These are phyloP conservation scores for Globisporangium nodosum DNA, from an alignment of 352 stramenopile species.

Conservation along the genomic window DNA sequence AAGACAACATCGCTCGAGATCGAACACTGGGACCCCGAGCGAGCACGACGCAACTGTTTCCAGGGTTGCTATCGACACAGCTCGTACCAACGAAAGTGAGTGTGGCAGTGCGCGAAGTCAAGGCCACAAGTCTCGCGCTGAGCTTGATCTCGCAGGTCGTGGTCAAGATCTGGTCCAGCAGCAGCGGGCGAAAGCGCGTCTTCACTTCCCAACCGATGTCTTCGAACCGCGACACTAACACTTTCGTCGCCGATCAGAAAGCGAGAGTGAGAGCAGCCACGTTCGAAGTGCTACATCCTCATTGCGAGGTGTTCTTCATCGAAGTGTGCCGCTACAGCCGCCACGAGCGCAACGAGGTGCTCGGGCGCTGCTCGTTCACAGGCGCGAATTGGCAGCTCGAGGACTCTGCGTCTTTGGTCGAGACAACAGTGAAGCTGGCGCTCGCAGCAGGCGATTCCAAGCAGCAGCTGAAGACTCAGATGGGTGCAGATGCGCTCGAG, in stretches of 20 bases:
- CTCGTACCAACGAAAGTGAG: not conserved
- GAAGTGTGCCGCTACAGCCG: constrained; percentile 12
- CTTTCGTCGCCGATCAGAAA: not conserved
- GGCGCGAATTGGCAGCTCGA: not conserved
- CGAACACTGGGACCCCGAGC: not conserved
- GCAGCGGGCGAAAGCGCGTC: not conserved
- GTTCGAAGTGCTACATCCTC: not conserved
- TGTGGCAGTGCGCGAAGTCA: not conserved
- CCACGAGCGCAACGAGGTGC: constrained; percentile 4
- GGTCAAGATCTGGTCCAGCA: constrained; percentile 12
- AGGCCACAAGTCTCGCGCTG: not conserved
- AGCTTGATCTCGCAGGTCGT: not conserved
- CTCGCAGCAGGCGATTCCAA: not conserved
- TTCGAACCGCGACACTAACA: not conserved
- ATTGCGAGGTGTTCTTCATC: constrained; percentile 10
- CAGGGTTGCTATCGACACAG: not conserved
- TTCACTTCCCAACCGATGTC: not conserved
- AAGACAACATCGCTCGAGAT: not conserved
- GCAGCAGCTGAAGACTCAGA: not conserved
- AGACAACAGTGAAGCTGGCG: not conserved
- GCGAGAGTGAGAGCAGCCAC: not conserved
- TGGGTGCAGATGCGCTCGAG: not conserved
- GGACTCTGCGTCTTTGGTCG: not conserved
- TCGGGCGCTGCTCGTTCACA: constrained; percentile 7
- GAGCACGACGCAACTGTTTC: not conserved